Evolutionary conservation across 352 stramenopile genomes (phyloP).

Genomic region (Phytopythium helicoides): DNA sequence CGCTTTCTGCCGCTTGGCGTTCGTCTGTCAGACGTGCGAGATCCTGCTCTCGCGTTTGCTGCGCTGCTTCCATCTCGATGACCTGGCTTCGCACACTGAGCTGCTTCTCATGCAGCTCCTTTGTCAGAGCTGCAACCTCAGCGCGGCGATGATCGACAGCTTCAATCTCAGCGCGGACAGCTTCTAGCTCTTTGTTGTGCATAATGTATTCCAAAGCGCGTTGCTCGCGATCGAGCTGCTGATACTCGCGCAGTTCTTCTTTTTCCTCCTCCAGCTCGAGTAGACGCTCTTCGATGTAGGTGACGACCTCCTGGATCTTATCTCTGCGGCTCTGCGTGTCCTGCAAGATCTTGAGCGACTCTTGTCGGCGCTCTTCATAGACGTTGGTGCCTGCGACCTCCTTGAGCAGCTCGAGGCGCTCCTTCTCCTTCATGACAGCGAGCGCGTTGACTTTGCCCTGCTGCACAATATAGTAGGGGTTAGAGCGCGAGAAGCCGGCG

Average conservation of each 20-base stretch:
- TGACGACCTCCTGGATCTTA: slow-evolving; percentile 96
- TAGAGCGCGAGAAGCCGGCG: slow-evolving; percentile 98
- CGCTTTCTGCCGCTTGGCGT: slow-evolving; percentile 49
- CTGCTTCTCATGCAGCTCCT: slow-evolving; percentile 71
- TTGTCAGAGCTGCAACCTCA: slow-evolving; percentile 44
- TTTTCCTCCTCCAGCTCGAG: slow-evolving; percentile 98
- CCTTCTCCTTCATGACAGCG: slow-evolving; percentile 97
- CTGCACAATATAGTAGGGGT: slow-evolving; percentile 99
- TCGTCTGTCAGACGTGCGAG: slow-evolving; percentile 47
- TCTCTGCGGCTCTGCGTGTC: slow-evolving; percentile 94
- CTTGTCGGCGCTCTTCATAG: slow-evolving; percentile 97
- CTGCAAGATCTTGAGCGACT: slow-evolving; percentile 97
- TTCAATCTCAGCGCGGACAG: slow-evolving; percentile 59
- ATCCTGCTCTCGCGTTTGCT: slow-evolving; percentile 47
- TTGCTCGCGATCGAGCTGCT: slow-evolving; percentile 94
- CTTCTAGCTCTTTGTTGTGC: slow-evolving; percentile 85
- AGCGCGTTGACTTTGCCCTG: slow-evolving; percentile 99
- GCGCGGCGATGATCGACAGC: slow-evolving; percentile 62
- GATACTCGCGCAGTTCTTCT: slow-evolving; percentile 95
- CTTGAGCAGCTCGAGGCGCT: slow-evolving; percentile 97
- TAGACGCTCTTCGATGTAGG: slow-evolving; percentile 94
- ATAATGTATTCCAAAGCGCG: slow-evolving; percentile 97
- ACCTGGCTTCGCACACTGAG: slow-evolving; percentile 52
- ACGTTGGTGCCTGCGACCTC: slow-evolving; percentile 98
- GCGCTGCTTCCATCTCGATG: slow-evolving; percentile 42